Evolutionary conservation across 2,329 filamentous ascomycete species (phyloP).

Genomic region (Microdochium nivale): DNA sequence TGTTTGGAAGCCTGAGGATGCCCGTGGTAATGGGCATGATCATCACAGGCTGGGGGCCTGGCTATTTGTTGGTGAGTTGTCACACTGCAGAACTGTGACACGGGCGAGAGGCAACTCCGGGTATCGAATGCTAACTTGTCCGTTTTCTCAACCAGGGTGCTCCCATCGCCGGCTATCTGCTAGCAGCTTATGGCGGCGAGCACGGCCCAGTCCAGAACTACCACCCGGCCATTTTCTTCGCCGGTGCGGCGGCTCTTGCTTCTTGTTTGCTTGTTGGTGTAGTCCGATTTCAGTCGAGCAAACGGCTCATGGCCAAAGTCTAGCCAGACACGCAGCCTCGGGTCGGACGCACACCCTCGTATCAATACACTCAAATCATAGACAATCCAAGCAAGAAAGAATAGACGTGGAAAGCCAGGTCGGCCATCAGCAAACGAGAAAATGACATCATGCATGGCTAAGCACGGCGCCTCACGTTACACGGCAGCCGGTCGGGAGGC

Average conservation of each 20-base stretch:
- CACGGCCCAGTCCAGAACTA: slow-evolving; percentile 41
- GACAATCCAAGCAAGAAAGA: no score
- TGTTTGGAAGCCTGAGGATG: slow-evolving; percentile 32
- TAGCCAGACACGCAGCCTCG: not conserved
- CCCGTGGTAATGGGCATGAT: slow-evolving; percentile 39
- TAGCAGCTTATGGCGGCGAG: slow-evolving; percentile 42
- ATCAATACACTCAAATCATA: no score
- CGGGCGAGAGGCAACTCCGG: not conserved
- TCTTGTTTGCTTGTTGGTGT: slow-evolving; percentile 31
- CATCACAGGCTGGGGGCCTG: slow-evolving; percentile 36
- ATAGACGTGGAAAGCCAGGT: no score
- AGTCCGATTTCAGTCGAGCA: slow-evolving; percentile 24
- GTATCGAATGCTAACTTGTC: not conserved
- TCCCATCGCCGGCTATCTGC: slow-evolving; percentile 37
- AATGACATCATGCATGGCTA: no score
- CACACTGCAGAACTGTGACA: not conserved
- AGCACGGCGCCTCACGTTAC: no score
- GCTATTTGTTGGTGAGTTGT: slow-evolving; percentile 32
- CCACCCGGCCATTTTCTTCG: slow-evolving; percentile 53
- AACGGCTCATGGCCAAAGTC: not conserved
- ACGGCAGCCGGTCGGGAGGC: no score
- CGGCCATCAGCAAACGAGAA: no score
- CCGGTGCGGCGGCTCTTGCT: slow-evolving; percentile 40
- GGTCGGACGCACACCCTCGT: no score
- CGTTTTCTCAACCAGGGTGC: slow-evolving; percentile 21